Conservation (phyloP, 345 rosid species). For the Cardiospermum halicacabum region DNA sequence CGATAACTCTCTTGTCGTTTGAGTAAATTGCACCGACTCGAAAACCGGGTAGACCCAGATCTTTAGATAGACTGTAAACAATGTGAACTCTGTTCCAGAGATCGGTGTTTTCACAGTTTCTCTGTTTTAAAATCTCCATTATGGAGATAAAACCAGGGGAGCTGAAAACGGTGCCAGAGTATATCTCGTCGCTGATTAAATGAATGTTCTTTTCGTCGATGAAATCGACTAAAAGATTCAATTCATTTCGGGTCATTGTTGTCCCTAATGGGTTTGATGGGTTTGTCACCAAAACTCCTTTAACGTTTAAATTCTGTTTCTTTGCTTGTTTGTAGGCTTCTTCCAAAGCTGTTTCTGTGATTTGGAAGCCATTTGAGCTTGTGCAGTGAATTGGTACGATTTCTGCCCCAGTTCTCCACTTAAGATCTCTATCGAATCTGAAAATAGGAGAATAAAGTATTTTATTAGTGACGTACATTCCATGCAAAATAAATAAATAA, state of each 20-base stretch:
- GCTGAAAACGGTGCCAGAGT: conserved; percentile 68
- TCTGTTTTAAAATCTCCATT: conserved; percentile 60
- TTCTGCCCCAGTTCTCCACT: conserved; percentile 63
- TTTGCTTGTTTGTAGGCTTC: conserved; percentile 63
- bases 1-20: conserved; percentile 57
- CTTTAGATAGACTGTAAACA: conserved; percentile 75
- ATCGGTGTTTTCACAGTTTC: conserved; percentile 39
- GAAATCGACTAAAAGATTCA: conserved; percentile 63
- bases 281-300: conserved; percentile 76
- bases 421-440: conserved; percentile 77
- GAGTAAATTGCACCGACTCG: conserved; percentile 84
- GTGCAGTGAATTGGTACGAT: conserved; percentile 55
- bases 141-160: conserved; percentile 61
- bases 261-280: conserved; percentile 86
- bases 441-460: conserved; percentile 14
- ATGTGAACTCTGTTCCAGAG: conserved; percentile 56
- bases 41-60: conserved; percentile 80
- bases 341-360: conserved; percentile 53
- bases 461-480: conserved; percentile 19
- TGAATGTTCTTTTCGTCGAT: conserved; percentile 52
- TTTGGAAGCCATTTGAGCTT: conserved; percentile 55
- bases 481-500: no score
- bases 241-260: conserved; percentile 47
- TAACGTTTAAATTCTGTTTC: conserved; percentile 55
- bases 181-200: conserved; percentile 79